These are phyloP conservation scores for Fusarium verrucosum DNA, from an alignment of 2,329 filamentous ascomycete genomes.

Conservation along the genomic window DNA sequence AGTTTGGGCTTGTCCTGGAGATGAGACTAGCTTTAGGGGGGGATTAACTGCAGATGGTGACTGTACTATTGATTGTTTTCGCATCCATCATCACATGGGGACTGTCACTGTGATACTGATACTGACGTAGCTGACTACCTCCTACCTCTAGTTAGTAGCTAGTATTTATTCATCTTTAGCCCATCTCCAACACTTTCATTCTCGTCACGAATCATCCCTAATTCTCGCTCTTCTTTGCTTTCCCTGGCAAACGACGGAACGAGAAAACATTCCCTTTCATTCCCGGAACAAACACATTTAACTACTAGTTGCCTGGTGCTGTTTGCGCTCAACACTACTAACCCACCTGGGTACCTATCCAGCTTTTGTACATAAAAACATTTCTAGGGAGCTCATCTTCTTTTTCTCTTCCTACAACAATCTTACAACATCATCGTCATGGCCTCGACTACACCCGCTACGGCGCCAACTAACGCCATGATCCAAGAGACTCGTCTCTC, in stretches of 20 bases:
- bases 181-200: background rate
- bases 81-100: background rate
- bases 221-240: background rate
- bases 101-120: background rate
- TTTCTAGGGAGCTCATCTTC: background rate
- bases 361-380: background rate
- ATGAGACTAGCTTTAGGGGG: background rate
- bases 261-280: constrained; percentile 6
- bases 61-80: background rate
- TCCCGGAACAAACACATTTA: constrained; percentile 1
- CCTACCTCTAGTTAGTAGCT: no score
- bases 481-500: constrained; percentile 43
- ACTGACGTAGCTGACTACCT: constrained; percentile 16
- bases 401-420: background rate
- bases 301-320: background rate
- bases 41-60: no score
- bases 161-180: constrained; percentile 3
- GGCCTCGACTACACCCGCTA: constrained; percentile 23
- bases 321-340: background rate
- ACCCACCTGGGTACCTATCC: background rate
- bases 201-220: background rate
- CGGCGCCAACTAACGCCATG: constrained; percentile 27
- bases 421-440: constrained; percentile 1
- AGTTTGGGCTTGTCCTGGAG: background rate
- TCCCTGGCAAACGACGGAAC: background rate